phyloP scores from a whole-genome alignment of 495 filamentous ascomycete species.

The Xylaria grammica region DNA sequence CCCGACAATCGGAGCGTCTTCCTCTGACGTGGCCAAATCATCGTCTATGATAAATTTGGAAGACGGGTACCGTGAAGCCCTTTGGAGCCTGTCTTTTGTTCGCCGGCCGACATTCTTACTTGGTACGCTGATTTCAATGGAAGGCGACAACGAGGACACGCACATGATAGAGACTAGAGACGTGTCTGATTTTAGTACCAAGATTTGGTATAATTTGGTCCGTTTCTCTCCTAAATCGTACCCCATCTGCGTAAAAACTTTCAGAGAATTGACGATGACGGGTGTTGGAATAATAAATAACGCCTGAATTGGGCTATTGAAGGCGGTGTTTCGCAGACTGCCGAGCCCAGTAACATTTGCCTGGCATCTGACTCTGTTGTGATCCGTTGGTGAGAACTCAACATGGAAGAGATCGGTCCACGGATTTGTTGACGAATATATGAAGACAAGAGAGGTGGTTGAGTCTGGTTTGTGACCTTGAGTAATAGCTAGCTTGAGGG shows the following conservation, averaged over 20 bases:
- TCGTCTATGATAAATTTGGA: constrained; percentile 28
- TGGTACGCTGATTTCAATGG: constrained; percentile 23
- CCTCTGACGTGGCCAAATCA: constrained; percentile 6
- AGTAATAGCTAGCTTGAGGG: constrained; percentile 27
- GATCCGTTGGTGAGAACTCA: constrained; percentile 31
- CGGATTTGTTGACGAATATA: constrained; percentile 29
- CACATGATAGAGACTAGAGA: constrained; percentile 30
- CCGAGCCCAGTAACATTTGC: constrained; percentile 21
- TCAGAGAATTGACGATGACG: constrained; percentile 23
- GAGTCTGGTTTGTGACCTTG: constrained; percentile 23
- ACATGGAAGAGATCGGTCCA: constrained; percentile 42
- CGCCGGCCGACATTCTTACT: constrained; percentile 12
- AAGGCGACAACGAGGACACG: constrained; percentile 17
- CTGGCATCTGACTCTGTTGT: constrained; percentile 30
- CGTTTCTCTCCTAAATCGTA: constrained; percentile 22
- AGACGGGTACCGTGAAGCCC: constrained; percentile 14
- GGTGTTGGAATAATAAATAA: constrained; percentile 30
- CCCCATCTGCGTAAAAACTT: constrained; percentile 15
- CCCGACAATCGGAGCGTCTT: neutral
- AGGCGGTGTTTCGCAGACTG: constrained; percentile 10
- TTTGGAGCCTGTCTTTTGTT: constrained; percentile 11
- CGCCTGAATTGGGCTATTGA: constrained; percentile 16
- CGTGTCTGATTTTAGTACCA: constrained; percentile 27
- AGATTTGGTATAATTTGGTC: constrained; percentile 32
- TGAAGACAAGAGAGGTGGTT: constrained; percentile 30